Evolutionary conservation across 2,329 filamentous ascomycete species (phyloP), one percentile per base, ranked within the genome.

Genomic region (Penicillium brevicompactum): DNA sequence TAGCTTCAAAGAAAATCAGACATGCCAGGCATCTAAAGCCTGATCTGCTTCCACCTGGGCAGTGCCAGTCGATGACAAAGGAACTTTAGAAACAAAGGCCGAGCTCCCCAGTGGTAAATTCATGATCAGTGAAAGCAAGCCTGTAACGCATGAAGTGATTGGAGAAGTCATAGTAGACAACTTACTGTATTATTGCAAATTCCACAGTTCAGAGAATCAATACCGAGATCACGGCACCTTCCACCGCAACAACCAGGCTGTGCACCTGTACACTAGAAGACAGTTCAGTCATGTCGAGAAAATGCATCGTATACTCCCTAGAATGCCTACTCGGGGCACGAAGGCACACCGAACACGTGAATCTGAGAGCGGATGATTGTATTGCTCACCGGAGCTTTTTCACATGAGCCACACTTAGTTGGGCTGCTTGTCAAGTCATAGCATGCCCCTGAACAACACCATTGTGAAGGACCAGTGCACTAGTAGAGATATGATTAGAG

Each of bases 381-480:
- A 14, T 9, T 7, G 24, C 43, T 45, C 45, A 55, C 48, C 21
- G 53, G 48, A 7, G 48, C 21, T 2, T 44, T 30, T 22, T 56
- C 49, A 21, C 53, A 56, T 13, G 53, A 51, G 18, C 43, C 53
- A 40, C 53, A 56, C 14, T 52, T 44, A 2, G 49, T 38, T 2
- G 40, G 8, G 18, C 47, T 44, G 6, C 9, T 48, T 10, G 10
- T 48, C 0, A 56, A 45, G 21, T 56, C 31, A 1, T 44, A 14
- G 24, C 53, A 56, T 32, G 7, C 22, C 13, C 53, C 53, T 10
- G 49, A 51, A 8, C 49, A 51, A 38, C 49, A 51, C 49, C 49
- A 51, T 16, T 21, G 34, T 3, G 43, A 31, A 8, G 18, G 21
- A 31, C 16, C 30, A 7, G 21, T 52, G 16, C 53, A 56, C 48